Evolutionary conservation across 106 monocot species (phyloP), one percentile per base, ranked within the genome.

Genomic region (Alisma plantagoaquatica): DNA sequence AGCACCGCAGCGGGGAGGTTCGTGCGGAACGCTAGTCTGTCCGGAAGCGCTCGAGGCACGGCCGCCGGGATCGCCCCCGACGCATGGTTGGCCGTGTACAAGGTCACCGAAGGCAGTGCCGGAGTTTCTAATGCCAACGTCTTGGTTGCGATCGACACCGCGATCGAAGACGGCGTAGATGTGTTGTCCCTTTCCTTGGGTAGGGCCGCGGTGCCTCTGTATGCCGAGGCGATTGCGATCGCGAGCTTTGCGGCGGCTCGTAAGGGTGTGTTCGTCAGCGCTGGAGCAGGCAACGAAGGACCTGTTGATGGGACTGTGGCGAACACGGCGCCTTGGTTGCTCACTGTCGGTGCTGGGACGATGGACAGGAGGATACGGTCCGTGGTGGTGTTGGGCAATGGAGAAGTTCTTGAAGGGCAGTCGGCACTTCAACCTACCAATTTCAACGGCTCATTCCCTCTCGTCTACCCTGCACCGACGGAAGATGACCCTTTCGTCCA

Each of bases 281-380:
- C 23, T 30, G 44, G 73, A 0, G 84, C 76, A 1, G 75, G 75
- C 2, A 84, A 84, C 53, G 19, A 4, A 2, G 78, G 83, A 7
- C 78, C 83, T 1, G 1, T 1, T 1, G 0, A 12, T 2, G 14
- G 31, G 20, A 26, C 70, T 8, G 20, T 84, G n/a, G 28, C 53
- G 6, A 79, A 84, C 23, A 54, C 42, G 1, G 75, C 69, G 10
- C 84, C 84, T 2, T 84, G 84, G 84, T 27, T 66, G 4, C 59
- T 76, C 23, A 86, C 76, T 0, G 86, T 81, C 9, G 80, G 66
- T 2, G 77, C 80, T 1, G 35, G 63, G 25, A 53, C 35, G 10
- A 64, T 53, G 2, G 51, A 64, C 12, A 25, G 63, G 32, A 52
- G 22, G 18, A 64, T 64, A 2, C 41, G 12, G 1, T 23, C 50